A percentile compares a stretch with the other conserved stretches of the same genome.
Conservation (phyloP, 768 basidiomycete genomes). For the Russula virescens region DNA sequence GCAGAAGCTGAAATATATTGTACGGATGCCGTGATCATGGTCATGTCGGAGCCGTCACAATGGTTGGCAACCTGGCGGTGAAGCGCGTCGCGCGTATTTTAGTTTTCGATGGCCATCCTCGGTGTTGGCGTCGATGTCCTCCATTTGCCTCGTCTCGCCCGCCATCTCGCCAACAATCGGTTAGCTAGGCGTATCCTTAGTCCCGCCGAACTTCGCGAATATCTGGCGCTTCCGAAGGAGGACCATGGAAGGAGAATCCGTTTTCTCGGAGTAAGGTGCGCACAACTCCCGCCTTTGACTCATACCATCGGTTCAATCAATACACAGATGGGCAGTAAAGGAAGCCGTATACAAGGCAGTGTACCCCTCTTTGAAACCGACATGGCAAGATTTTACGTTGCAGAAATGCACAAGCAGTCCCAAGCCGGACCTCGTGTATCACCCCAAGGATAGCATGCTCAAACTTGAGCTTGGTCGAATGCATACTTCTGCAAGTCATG, state of each 20-base stretch:
- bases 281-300: not conserved
- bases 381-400: conserved; percentile 67
- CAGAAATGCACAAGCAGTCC: conserved; percentile 28
- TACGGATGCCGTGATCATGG: conserved; percentile 19
- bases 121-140: conserved; percentile 77
- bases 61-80: no score
- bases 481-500: conserved; percentile 76
- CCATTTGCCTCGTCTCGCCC: conserved; percentile 56
- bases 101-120: conserved; percentile 49
- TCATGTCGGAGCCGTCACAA: conserved; percentile 5
- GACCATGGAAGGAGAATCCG: conserved; percentile 30
- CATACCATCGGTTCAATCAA: conserved; percentile 1
- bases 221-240: conserved; percentile 34
- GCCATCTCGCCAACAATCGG: conserved; percentile 44
- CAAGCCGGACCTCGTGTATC: conserved; percentile 40
- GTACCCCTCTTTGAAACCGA: conserved; percentile 52
- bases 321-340: conserved; percentile 69
- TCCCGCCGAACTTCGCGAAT: conserved; percentile 35
- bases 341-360: conserved; percentile 86
- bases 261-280: conserved; percentile 73
- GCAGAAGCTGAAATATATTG: conserved; percentile 44
- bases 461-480: conserved; percentile 34
- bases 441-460: conserved; percentile 19
- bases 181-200: conserved; percentile 65
- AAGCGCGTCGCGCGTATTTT: conserved; percentile 9